phyloP scores from a whole-genome alignment of 768 basidiomycete species.

The Lactarius hatsudake region DNA sequence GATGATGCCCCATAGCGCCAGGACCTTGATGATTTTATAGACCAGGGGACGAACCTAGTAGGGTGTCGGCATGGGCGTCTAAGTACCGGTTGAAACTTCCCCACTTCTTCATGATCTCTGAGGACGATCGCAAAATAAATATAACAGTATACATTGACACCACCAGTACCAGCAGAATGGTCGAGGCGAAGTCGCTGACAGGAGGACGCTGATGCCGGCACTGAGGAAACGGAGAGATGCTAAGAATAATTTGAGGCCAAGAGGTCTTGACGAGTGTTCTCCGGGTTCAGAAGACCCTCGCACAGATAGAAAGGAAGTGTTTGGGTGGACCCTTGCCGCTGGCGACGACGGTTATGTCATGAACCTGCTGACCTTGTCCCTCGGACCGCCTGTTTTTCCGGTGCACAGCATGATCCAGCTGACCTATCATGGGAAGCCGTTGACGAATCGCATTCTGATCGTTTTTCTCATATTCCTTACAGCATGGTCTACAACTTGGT shows the following conservation, averaged over 20 bases:
- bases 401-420: too few relatives aligned
- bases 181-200: background rate
- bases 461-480: too few relatives aligned
- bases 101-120: constrained; percentile 5
- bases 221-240: background rate
- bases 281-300: background rate
- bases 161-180: background rate
- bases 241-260: background rate
- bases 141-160: background rate
- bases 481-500: too few relatives aligned
- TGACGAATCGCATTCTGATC: too few relatives aligned
- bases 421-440: too few relatives aligned
- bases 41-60: background rate
- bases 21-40: constrained; percentile 18
- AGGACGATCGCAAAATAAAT: background rate
- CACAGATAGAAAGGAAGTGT: background rate
- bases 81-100: background rate
- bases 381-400: too few relatives aligned
- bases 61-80: background rate
- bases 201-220: background rate
- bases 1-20: background rate
- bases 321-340: background rate
- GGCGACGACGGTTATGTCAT: too few relatives aligned
- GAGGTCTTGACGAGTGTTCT: background rate
- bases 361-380: too few relatives aligned